Conservation (phyloP, 2,329 filamentous ascomycete genomes). For the Colletotrichum tabaci region DNA sequence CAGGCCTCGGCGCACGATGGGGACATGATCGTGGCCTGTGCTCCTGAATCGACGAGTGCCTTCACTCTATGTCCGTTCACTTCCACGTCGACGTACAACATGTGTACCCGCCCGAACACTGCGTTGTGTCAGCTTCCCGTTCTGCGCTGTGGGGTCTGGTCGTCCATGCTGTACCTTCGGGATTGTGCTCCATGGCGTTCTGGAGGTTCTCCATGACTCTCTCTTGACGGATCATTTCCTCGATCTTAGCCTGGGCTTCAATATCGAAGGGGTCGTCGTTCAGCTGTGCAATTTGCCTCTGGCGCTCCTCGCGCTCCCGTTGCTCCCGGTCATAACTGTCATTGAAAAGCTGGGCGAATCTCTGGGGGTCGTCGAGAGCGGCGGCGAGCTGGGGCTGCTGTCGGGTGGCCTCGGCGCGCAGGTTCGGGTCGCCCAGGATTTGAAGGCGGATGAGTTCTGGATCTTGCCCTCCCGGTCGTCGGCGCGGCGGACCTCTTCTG, state of each 20-base stretch:
- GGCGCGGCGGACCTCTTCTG: constrained; percentile 54
- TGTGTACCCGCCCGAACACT: constrained; percentile 96
- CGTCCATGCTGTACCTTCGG: constrained; percentile 79
- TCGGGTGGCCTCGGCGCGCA: constrained; percentile 79
- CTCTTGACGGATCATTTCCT: constrained; percentile 97
- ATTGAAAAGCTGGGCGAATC: constrained; percentile 81
- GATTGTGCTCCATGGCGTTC: constrained; percentile 96
- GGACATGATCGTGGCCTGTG: constrained; percentile 99
- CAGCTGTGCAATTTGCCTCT: constrained; percentile 85
- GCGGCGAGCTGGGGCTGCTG: constrained; percentile 84
- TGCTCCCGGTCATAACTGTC: constrained; percentile 79
- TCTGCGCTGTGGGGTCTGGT: neutral
- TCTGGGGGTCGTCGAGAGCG: constrained; percentile 80
- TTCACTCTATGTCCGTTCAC: constrained; percentile 95
- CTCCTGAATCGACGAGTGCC: constrained; percentile 96
- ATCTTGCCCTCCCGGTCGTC: constrained; percentile 67
- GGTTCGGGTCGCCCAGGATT: constrained; percentile 82
- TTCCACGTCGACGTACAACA: constrained; percentile 96
- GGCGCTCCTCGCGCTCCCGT: constrained; percentile 81
- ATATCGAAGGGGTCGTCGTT: constrained; percentile 96
- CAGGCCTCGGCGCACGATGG: constrained; percentile 91
- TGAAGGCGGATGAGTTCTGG: constrained; percentile 87
- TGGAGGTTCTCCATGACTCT: constrained; percentile 95
- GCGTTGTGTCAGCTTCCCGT: constrained; percentile 33
- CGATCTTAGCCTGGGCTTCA: constrained; percentile 91